Base-by-base conservation (phyloP, 177 flowering plant species). In the Vitis hybrid region DNA sequence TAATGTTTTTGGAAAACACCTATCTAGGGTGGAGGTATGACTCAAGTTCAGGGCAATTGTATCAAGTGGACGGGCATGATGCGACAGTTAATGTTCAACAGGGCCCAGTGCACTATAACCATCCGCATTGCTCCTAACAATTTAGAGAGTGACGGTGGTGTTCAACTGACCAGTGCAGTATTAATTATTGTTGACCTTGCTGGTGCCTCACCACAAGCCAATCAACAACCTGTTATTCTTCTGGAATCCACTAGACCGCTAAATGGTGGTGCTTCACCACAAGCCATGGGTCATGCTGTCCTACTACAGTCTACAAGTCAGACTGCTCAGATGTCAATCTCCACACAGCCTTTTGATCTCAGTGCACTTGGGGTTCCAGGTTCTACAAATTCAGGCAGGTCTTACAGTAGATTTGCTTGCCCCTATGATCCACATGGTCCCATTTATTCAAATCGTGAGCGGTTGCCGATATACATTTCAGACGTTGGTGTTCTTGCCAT, bases 21-120 rank as follows among this genome's bases (percentile, higher is more conserved):
- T 90, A 92, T 83, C 97, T 94, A 6, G 98, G 97, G 6, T 94
- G 98, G 98, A 83, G 73, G 70, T 84, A 78, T 81, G 97, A 92
- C 58, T 63, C 81, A 1, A 81, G n/a, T 75, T 76, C 91, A n/a
- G 94, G 92, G 58, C 89, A 91, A 60, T 93, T 97, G 97, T 81
- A 84, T 81, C 96, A 87, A 69, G 76, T 86, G 60, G 97, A 83
- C 62, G 79, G 75, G 73, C 72, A 65, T 73, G 79, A 75, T 70
- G 77, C 73, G 19, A 56, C 72, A 15, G 69, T 56, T 48, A 83
- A 62, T 77, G 35, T 52, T 21, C 88, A 85, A 72, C 85, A 56
- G 52, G 62, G 14, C 57, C 21, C 21, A 19, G 21, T 16, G 18
- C 18, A 16, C 18, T 16, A 16, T 16, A 16, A 16, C 18, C 18